phyloP scores from a whole-genome alignment of 805 yeast genomes.

The Suhomyces sp. region DNA sequence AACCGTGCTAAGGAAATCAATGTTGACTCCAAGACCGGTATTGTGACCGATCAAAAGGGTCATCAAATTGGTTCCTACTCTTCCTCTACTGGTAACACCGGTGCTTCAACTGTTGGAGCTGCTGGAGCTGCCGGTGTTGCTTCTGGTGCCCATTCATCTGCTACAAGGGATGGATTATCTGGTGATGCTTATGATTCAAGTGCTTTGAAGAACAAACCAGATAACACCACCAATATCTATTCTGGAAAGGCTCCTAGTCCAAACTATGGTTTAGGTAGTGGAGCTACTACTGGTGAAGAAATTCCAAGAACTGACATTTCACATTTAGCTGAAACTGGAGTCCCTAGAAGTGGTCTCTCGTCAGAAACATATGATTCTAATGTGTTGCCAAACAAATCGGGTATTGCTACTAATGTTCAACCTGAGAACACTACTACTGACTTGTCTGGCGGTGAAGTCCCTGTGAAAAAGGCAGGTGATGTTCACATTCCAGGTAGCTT shows the following conservation, averaged over 20 bases:
- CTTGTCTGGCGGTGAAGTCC: too few species aligned
- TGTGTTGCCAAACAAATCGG: background rate
- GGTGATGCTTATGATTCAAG: background rate
- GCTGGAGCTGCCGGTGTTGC: background rate
- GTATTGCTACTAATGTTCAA: too few species aligned
- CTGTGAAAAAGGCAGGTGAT: too few species aligned
- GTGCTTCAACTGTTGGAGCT: background rate
- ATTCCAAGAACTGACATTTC: slow-evolving; percentile 1
- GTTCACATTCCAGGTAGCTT: slow-evolving; percentile 7
- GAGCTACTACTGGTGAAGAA: background rate
- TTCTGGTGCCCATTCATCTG: background rate
- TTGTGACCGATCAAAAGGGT: slow-evolving; percentile 13
- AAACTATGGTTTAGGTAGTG: slow-evolving; percentile 1
- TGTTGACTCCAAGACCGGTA: slow-evolving; percentile 31
- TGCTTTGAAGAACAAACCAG: slow-evolving; percentile 1
- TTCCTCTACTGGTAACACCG: too few species aligned
- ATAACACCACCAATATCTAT: background rate
- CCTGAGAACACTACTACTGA: too few species aligned
- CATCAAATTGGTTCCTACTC: too few species aligned
- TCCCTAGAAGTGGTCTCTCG: background rate
- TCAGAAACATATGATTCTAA: background rate
- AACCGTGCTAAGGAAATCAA: slow-evolving; percentile 21
- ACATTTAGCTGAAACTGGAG: too few species aligned
- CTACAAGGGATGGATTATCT: background rate
- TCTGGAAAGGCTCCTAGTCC: background rate